Conservation (phyloP, 768 basidiomycete species). For the Termitomyces titanicus region DNA sequence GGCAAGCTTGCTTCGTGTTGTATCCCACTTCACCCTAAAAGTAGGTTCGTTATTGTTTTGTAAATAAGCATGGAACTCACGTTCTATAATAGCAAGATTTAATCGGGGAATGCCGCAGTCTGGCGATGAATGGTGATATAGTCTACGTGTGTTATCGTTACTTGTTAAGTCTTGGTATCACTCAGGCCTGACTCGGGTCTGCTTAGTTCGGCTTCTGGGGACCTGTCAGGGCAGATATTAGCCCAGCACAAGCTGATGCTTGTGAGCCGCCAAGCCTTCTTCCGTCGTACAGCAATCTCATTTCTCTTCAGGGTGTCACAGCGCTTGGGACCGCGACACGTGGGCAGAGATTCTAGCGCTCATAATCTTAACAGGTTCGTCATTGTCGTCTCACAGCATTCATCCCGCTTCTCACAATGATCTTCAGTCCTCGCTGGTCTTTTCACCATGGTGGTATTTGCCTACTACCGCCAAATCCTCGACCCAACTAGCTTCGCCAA, state of each 20-base stretch:
- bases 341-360: slow-evolving; percentile 67
- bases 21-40: slow-evolving; percentile 70
- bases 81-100: slow-evolving; percentile 45
- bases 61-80: neutral
- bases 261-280: slow-evolving; percentile 36
- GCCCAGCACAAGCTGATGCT: slow-evolving; percentile 30
- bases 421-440: slow-evolving; percentile 49
- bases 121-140: slow-evolving; percentile 31
- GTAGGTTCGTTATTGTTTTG: slow-evolving; percentile 26
- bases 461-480: slow-evolving; percentile 71
- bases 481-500: slow-evolving; percentile 63
- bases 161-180: neutral
- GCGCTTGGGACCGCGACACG: slow-evolving; percentile 59
- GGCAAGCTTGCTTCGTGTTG: slow-evolving; percentile 48
- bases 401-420: neutral
- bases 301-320: slow-evolving; percentile 50
- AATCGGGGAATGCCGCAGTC: slow-evolving; percentile 47
- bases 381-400: neutral
- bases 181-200: neutral
- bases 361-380: slow-evolving; percentile 55
- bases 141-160: slow-evolving; percentile 30
- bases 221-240: slow-evolving; percentile 26
- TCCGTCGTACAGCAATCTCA: slow-evolving; percentile 5
- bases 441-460: slow-evolving; percentile 64
- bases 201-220: slow-evolving; percentile 55